Evolutionary conservation across 2,329 filamentous ascomycete genomes (phyloP).

Genomic region (Emergomyces pasteurianus): DNA sequence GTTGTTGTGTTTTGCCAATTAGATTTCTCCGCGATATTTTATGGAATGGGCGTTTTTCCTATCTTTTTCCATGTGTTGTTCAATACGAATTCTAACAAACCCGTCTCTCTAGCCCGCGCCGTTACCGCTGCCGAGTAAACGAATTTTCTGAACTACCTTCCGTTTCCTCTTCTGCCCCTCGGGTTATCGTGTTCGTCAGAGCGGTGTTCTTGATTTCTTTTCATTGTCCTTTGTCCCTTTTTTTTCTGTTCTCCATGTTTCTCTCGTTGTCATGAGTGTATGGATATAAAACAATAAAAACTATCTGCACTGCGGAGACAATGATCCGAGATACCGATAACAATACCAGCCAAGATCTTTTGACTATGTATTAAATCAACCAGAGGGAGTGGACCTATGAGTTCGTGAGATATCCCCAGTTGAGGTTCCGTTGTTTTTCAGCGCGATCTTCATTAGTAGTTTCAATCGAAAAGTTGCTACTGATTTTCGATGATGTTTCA

Average conservation of each 20-base stretch:
- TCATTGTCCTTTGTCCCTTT: constrained; percentile 16
- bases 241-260: constrained; percentile 6
- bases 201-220: constrained; percentile 14
- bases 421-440: not conserved
- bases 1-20: not conserved
- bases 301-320: not conserved
- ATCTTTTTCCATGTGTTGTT: not conserved
- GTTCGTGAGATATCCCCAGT: not conserved
- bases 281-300: constrained; percentile 1
- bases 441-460: too few species aligned
- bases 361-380: not conserved
- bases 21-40: not conserved
- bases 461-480: too few species aligned
- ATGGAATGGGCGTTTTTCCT: not conserved
- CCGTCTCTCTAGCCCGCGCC: constrained; percentile 26
- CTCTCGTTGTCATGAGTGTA: constrained; percentile 1
- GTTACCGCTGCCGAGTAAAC: constrained; percentile 33
- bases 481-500: too few species aligned
- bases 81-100: constrained; percentile 2
- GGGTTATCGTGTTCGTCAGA: constrained; percentile 9
- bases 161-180: constrained; percentile 19
- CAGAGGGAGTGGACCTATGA: not conserved
- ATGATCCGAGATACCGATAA: not conserved
- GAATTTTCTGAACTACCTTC: constrained; percentile 14
- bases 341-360: not conserved